phyloP scores from a whole-genome alignment of 805 yeast species.

The Ogataea neopini region DNA sequence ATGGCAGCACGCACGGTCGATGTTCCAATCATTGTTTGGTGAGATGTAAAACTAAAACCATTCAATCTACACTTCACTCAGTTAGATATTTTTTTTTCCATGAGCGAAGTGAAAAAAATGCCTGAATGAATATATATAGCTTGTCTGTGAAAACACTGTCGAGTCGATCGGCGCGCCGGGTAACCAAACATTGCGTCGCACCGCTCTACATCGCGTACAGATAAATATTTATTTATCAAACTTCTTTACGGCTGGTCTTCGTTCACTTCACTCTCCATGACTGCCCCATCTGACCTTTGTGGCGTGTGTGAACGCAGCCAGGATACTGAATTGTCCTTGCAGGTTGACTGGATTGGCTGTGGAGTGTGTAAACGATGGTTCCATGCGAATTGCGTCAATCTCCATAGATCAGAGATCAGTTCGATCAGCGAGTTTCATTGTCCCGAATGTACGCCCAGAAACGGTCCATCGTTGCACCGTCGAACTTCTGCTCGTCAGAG shows the following conservation, averaged over 20 bases:
- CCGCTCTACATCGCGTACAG: too few species aligned
- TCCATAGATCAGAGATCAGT: constrained; percentile 39
- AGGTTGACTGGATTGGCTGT: constrained; percentile 56
- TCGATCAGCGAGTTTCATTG: constrained; percentile 57
- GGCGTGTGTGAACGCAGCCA: constrained; percentile 21
- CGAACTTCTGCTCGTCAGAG: constrained; percentile 57
- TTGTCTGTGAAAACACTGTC: too few species aligned
- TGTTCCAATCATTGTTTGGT: background rate
- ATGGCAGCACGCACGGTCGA: too few species aligned
- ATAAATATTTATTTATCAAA: too few species aligned
- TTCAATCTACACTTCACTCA: too few species aligned
- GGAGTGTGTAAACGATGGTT: constrained; percentile 55
- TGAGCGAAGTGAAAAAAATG: too few species aligned
- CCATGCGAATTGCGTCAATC: constrained; percentile 50
- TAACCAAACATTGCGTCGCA: background rate
- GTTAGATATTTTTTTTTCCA: background rate
- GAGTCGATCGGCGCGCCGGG: constrained; percentile 3
- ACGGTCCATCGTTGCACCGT: constrained; percentile 52
- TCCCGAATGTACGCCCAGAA: constrained; percentile 40
- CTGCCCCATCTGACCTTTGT: constrained; percentile 19
- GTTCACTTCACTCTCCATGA: background rate
- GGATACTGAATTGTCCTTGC: constrained; percentile 13
- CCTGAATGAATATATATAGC: too few species aligned
- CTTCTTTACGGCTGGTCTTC: too few species aligned
- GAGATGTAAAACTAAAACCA: too few species aligned